Conservation (phyloP, 768 basidiomycete genomes). For the Lactarius akahatsu region DNA sequence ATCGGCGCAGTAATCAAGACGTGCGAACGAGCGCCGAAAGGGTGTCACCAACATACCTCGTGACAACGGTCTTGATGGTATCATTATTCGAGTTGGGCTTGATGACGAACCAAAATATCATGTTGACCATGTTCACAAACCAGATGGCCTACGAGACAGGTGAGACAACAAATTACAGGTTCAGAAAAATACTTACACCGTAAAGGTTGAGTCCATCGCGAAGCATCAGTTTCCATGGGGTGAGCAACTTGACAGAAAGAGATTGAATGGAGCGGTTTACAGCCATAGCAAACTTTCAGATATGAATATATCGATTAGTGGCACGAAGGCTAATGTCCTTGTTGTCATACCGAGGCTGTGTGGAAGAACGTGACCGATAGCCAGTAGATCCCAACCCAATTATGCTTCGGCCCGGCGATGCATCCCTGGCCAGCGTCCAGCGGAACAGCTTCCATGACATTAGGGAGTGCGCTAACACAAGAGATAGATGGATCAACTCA, state of each 20-base stretch:
- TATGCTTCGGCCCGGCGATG: slow-evolving; percentile 76
- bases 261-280: slow-evolving; percentile 58
- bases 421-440: slow-evolving; percentile 76
- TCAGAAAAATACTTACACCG: slow-evolving; percentile 46
- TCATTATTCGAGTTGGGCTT: slow-evolving; percentile 59
- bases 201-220: slow-evolving; percentile 88
- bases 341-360: slow-evolving; percentile 54
- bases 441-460: slow-evolving; percentile 54
- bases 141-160: slow-evolving; percentile 53
- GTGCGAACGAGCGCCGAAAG: neutral
- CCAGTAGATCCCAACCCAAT: slow-evolving; percentile 90
- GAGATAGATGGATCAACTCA: slow-evolving; percentile 36
- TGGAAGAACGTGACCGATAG: slow-evolving; percentile 71
- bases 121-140: slow-evolving; percentile 78
- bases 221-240: slow-evolving; percentile 84
- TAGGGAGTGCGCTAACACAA: slow-evolving; percentile 15
- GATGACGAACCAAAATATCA: slow-evolving; percentile 86
- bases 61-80: slow-evolving; percentile 79
- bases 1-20: neutral
- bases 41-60: slow-evolving; percentile 42
- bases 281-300: slow-evolving; percentile 55
- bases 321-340: neutral
- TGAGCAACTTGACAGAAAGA: slow-evolving; percentile 55
- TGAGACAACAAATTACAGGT: slow-evolving; percentile 17
- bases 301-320: slow-evolving; percentile 2